Evolutionary conservation across 2,329 filamentous ascomycete genomes (phyloP), one percentile per base, ranked within the genome.

Genomic region (Aphanocladium album): DNA sequence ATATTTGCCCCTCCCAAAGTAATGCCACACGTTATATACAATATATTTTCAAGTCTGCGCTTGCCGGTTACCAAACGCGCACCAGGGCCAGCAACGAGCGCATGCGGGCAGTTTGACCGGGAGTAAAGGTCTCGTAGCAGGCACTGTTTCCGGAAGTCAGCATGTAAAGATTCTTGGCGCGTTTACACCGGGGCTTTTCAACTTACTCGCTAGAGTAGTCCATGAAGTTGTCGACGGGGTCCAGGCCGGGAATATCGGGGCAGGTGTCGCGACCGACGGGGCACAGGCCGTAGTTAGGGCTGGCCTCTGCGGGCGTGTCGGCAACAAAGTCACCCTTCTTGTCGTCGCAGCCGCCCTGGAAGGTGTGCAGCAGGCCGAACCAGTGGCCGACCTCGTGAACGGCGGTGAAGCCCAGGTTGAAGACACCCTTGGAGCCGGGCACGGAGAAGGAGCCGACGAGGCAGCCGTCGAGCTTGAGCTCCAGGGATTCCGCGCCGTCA

Each of bases 101-200:
- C 57, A 53, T 52, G 39, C 57, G 57, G 5, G 2, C 16, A 3
- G 37, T 59, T 67, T 79, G 77, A n/a, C 73, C 74, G 7, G 71
- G 49, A 3, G 75, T 77, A 70, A 80, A 80, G 66, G 75, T 72
- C 39, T 70, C 67, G 67, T 77, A 78, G 70, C 78, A 79, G 56
- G 65, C 60, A 19, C 57, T 59, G 14, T 39, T 45, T 55, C 2
- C 3, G 17, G 17, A 35, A 2, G 25, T 56, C 5, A 54, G 33
- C 37, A 30, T 19, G 6, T 8, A 11, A 0, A 17, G 17, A 23
- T 21, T 16, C 14, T 21, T 17, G 3, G 19, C n/a, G 25, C 30
- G 30, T 30, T 30, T 5, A 30, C 5, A 30, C 30, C 9, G 5
- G 21, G 11, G 6, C 11, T 4, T 6, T 27, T 19, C n/a, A n/a